These are phyloP conservation scores for Colletotrichum sp. DNA, from an alignment of 2,329 filamentous ascomycete species.

Conservation along the genomic window DNA sequence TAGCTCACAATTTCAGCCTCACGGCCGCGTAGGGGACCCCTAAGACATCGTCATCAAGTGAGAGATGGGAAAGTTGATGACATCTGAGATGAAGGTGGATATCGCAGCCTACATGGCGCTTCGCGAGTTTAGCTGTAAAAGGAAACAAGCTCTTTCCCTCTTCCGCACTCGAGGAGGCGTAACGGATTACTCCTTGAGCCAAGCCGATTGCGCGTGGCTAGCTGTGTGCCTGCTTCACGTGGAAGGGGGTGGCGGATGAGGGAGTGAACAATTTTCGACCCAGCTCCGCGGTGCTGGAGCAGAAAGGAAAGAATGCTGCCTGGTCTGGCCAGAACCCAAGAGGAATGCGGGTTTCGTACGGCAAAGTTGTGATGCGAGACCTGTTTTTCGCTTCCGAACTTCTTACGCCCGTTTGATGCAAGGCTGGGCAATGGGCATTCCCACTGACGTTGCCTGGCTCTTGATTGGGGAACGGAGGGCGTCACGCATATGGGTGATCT, in stretches of 20 bases:
- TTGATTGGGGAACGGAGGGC: neutral
- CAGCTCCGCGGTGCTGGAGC: neutral
- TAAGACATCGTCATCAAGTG: neutral
- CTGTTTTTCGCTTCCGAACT: neutral
- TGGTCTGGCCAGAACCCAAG: neutral
- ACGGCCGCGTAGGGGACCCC: neutral
- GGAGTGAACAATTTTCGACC: neutral
- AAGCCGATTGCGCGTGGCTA: neutral
- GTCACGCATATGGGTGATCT: neutral
- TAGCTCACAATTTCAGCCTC: neutral
- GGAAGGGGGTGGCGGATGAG: neutral
- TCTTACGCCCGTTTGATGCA: neutral
- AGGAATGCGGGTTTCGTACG: neutral
- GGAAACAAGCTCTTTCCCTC: neutral
- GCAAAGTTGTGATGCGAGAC: neutral
- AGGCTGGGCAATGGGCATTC: neutral
- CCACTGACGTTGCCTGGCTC: neutral
- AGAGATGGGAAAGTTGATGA: neutral
- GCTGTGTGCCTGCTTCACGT: neutral
- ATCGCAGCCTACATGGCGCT: neutral
- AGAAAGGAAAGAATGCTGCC: neutral
- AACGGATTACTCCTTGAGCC: neutral
- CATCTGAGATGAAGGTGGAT: neutral
- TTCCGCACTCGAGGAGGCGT: neutral
- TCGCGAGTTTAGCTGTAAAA: neutral